A percentile compares a stretch with the other conserved stretches of the same genome.
Evolutionary conservation across 129 eudicot genomes (phyloP).

Genomic region (Arctium minus): DNA sequence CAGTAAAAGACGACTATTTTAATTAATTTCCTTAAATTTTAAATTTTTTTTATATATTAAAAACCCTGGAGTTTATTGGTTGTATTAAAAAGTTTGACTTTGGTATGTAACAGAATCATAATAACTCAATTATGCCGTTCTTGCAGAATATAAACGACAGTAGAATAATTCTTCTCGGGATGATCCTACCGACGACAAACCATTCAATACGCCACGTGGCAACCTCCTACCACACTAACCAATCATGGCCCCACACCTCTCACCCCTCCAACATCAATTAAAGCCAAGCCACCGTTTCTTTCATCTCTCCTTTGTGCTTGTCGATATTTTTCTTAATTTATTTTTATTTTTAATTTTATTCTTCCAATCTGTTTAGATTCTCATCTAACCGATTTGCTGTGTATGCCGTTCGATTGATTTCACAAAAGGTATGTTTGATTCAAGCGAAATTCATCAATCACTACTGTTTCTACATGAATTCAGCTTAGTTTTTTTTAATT

Average conservation of each 20-base stretch:
- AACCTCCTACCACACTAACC: conserved; percentile 16
- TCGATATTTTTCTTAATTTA: conserved; percentile 5
- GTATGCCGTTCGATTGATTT: neutral
- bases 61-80: too few relatives aligned
- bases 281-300: neutral
- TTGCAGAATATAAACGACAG: neutral
- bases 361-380: neutral
- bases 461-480: conserved; percentile 9
- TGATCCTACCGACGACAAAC: neutral
- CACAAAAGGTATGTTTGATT: neutral
- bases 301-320: conserved; percentile 4
- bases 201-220: conserved; percentile 31
- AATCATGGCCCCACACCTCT: conserved; percentile 19
- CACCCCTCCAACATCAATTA: neutral
- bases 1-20: too few relatives aligned
- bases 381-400: neutral
- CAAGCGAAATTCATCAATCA: neutral
- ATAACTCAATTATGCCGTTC: conserved; percentile 17
- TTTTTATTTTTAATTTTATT: conserved; percentile 11
- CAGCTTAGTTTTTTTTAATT: neutral
- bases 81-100: conserved; percentile 17
- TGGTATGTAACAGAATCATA: conserved; percentile 1
- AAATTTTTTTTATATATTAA: too few relatives aligned
- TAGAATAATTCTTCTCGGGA: neutral
- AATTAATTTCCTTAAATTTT: too few relatives aligned